Base-by-base conservation (phyloP, 768 basidiomycete species). In the Russula foetens region DNA sequence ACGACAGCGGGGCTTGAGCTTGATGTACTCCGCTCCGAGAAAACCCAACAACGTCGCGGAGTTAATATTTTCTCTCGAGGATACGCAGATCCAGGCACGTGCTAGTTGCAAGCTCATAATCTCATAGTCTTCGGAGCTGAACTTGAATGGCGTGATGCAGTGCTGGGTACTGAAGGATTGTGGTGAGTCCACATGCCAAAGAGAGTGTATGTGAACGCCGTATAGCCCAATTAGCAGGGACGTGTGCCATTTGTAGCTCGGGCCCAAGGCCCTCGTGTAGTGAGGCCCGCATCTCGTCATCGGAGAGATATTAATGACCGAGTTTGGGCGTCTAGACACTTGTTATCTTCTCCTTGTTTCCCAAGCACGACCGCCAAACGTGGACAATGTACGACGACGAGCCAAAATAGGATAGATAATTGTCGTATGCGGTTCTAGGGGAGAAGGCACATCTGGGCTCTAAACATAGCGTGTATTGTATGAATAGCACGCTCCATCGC, bases 11-110 rank as follows among this genome's bases (percentile, higher is more conserved):
- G 35, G 35, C 35, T 35, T 35, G 51, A 39, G 35, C 35, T 35
- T 35, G 51, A 39, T 21, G 23, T 39, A 26, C 45, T 49, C 58
- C 58, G 52, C 53, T 59, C 45, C 44, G 60, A 56, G 28, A 17
- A n/a, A 38, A 38, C 55, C 29, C 29, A 57, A 26, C 49, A 57
- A 43, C 26, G 14, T 57, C 60, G 60, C 60, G 60, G 60, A 62
- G 60, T 62, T 62, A 49, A 57, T 61, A 61, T 61, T 61, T 49
- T 39, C 39, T 44, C 54, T 48, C 35, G 21, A 35, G 24, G 8
- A 28, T 39, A 39, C n/a, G 28, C 48, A 21, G 24, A 28, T 33
- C 51, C 57, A 58, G 49, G 57, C 49, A 58, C 57, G 48, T 57
- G 56, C 47, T 29, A 29, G 15, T 1, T 41, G 39, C 39, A 41